These are phyloP conservation scores for Podospora tetraspora DNA, from an alignment of 495 filamentous ascomycete species.

Conservation along the genomic window DNA sequence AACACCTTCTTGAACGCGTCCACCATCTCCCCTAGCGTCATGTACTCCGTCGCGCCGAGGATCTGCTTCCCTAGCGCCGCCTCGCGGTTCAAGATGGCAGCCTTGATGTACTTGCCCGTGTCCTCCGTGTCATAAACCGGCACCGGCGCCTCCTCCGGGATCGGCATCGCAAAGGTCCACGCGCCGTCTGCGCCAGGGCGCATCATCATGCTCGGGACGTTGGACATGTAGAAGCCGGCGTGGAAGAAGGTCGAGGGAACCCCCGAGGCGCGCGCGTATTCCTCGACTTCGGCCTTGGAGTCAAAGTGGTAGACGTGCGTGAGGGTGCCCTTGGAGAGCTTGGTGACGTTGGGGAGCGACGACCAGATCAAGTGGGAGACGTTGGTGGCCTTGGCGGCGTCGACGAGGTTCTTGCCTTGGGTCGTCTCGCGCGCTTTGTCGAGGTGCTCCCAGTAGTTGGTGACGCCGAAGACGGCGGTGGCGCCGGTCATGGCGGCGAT, in stretches of 20 bases:
- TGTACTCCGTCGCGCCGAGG: slow-evolving; percentile 47
- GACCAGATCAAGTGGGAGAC: slow-evolving; percentile 47
- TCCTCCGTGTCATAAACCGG: slow-evolving; percentile 55
- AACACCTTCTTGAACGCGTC: slow-evolving; percentile 44
- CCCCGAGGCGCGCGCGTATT: slow-evolving; percentile 47
- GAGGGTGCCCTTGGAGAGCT: slow-evolving; percentile 42
- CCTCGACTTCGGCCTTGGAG: slow-evolving; percentile 53
- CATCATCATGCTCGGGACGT: slow-evolving; percentile 33
- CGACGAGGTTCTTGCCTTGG: slow-evolving; percentile 45
- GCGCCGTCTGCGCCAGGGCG: slow-evolving; percentile 23
- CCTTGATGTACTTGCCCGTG: slow-evolving; percentile 53
- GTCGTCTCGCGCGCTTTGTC: slow-evolving; percentile 37
- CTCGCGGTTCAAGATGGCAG: slow-evolving; percentile 40
- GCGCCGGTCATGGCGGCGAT: slow-evolving; percentile 39
- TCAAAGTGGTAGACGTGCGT: slow-evolving; percentile 58
- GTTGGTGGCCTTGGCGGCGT: slow-evolving; percentile 42
- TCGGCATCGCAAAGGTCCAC: slow-evolving; percentile 36
- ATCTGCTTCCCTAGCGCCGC: slow-evolving; percentile 36
- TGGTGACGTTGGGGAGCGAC: slow-evolving; percentile 31
- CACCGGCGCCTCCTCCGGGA: slow-evolving; percentile 36
- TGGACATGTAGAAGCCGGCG: slow-evolving; percentile 57
- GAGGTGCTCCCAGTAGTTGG: slow-evolving; percentile 34
- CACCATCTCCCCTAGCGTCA: slow-evolving; percentile 42
- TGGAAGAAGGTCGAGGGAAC: slow-evolving; percentile 52
- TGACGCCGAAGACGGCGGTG: slow-evolving; percentile 48